Percentiles rank a stretch among this genome's conserved stretches.
Evolutionary conservation across 495 filamentous ascomycete species (phyloP).

Genomic region (Xylaria cubensis): DNA sequence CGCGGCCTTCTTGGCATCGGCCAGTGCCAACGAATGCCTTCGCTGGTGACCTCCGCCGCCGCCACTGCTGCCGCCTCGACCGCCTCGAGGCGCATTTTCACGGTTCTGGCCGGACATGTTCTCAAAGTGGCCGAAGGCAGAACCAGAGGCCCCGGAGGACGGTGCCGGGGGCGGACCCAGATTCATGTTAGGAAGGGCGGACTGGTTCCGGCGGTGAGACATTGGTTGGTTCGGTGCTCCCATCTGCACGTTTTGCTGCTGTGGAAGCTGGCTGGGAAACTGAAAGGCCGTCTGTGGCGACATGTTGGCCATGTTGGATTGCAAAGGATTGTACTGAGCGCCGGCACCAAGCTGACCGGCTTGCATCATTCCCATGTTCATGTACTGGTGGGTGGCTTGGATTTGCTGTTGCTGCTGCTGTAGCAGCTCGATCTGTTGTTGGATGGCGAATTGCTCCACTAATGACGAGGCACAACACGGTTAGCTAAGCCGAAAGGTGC

Average conservation of each 20-base stretch:
- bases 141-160: slow-evolving; percentile 90
- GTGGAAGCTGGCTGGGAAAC: slow-evolving; percentile 83
- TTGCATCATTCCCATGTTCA: slow-evolving; percentile 92
- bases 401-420: slow-evolving; percentile 99
- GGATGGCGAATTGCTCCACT: slow-evolving; percentile 99
- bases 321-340: slow-evolving; percentile 70
- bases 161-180: slow-evolving; percentile 96
- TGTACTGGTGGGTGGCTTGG: slow-evolving; percentile 92
- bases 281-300: slow-evolving; percentile 88
- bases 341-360: slow-evolving; percentile 78
- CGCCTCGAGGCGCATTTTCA: slow-evolving; percentile 77
- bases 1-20: slow-evolving; percentile 97
- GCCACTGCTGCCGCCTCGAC: slow-evolving; percentile 70
- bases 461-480: slow-evolving; percentile 27
- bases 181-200: slow-evolving; percentile 90
- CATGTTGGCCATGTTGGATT: slow-evolving; percentile 72
- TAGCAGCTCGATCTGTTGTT: slow-evolving; percentile 97
- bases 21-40: slow-evolving; percentile 91
- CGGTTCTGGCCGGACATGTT: slow-evolving; percentile 67
- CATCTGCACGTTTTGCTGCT: slow-evolving; percentile 66
- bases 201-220: slow-evolving; percentile 95
- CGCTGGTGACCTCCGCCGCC: slow-evolving; percentile 84
- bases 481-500: slow-evolving; percentile 37
- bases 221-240: slow-evolving; percentile 77
- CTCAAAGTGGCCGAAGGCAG: slow-evolving; percentile 78